Percentiles rank a stretch among this genome's conserved stretches.
phyloP scores from a whole-genome alignment of 768 basidiomycete species.

The Auriscalpium microsporum region DNA sequence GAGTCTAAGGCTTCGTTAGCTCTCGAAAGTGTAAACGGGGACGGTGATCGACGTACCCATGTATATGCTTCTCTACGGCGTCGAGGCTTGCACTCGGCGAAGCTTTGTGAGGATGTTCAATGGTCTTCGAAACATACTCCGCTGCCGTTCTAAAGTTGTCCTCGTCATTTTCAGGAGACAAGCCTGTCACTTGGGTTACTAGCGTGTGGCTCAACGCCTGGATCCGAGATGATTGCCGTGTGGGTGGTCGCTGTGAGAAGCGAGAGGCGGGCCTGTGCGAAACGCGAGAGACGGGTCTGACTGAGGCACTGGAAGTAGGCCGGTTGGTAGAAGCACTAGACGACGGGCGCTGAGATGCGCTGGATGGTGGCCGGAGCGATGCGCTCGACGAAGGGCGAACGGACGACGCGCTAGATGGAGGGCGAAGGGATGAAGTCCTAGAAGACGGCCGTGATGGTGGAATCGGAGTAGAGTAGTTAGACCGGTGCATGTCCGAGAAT shows the following conservation, averaged over 20 bases:
- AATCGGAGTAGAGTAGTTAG: background rate
- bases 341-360: constrained; percentile 32
- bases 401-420: background rate
- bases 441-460: background rate
- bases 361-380: background rate
- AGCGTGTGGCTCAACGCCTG: constrained; percentile 47
- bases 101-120: constrained; percentile 53
- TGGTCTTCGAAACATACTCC: constrained; percentile 48
- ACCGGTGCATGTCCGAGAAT: background rate
- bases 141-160: constrained; percentile 40
- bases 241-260: constrained; percentile 42
- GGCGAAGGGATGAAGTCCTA: background rate
- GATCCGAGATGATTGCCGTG: constrained; percentile 42
- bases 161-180: constrained; percentile 34
- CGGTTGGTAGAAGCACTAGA: constrained; percentile 33
- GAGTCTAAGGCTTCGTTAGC: constrained; percentile 32
- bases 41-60: constrained; percentile 38
- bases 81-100: constrained; percentile 49
- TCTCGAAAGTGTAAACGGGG: background rate
- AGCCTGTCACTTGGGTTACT: constrained; percentile 44
- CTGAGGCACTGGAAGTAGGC: constrained; percentile 24
- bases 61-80: constrained; percentile 41
- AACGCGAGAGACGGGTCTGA: constrained; percentile 22
- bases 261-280: constrained; percentile 24
- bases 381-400: background rate